Percentiles rank a stretch among this genome's conserved stretches.
phyloP scores from a whole-genome alignment of 2,329 filamentous ascomycete species.

The Trichothecium roseum region DNA sequence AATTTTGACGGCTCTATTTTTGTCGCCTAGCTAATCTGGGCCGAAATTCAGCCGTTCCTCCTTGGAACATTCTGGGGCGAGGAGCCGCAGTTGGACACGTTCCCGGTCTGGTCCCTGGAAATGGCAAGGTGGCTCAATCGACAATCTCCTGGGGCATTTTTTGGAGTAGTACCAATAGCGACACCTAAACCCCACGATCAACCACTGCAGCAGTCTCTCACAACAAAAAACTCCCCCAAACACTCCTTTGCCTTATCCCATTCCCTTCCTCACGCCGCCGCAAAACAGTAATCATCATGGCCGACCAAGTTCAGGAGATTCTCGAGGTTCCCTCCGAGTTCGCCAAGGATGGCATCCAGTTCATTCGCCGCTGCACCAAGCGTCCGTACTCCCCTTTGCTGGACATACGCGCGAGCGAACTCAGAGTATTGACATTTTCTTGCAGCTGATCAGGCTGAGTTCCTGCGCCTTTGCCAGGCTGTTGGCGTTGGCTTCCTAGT shows the following conservation, averaged over 20 bases:
- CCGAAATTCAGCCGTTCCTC: neutral
- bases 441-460: constrained; percentile 31
- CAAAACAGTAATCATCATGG: constrained; percentile 41
- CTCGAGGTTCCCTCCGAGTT: constrained; percentile 60
- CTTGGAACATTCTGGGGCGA: neutral
- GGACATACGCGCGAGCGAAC: constrained; percentile 1
- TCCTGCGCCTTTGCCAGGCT: constrained; percentile 39
- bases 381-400: constrained; percentile 28
- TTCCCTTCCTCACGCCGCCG: constrained; percentile 1
- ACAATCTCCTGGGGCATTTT: neutral
- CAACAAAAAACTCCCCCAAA: neutral
- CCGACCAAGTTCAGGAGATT: constrained; percentile 60
- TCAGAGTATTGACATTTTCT: neutral
- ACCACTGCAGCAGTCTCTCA: neutral
- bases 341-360: constrained; percentile 49
- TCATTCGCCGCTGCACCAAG: constrained; percentile 53
- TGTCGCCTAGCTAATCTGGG: neutral
- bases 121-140: neutral
- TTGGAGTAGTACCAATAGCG: no score
- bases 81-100: neutral
- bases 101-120: neutral
- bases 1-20: neutral
- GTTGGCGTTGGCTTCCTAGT: constrained; percentile 61
- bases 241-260: neutral
- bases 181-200: neutral